These are phyloP conservation scores for Agaricus blazei DNA, from an alignment of 768 basidiomycete genomes.

Conservation along the genomic window DNA sequence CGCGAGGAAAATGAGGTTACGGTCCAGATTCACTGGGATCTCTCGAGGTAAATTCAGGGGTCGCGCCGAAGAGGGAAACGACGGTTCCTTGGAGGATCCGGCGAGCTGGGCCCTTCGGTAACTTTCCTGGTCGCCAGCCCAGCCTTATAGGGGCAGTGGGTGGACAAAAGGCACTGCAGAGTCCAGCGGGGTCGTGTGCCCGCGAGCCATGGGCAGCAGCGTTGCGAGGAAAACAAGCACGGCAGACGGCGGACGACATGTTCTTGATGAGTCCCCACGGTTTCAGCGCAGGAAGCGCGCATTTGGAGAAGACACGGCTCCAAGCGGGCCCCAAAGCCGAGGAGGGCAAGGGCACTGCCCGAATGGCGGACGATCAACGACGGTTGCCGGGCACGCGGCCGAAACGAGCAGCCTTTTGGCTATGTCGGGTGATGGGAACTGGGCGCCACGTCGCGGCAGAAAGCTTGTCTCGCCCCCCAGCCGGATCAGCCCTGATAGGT, in stretches of 20 bases:
- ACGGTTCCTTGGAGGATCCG: background rate
- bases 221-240: background rate
- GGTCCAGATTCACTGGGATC: constrained; percentile 6
- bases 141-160: background rate
- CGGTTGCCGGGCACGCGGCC: background rate
- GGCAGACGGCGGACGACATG: background rate
- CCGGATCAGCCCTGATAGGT: constrained; percentile 2
- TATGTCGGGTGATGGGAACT: constrained; percentile 3
- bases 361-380: background rate
- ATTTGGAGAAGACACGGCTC: constrained; percentile 7
- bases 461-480: constrained; percentile 4
- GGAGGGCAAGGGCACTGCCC: background rate
- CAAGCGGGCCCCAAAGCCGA: background rate
- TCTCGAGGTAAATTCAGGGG: constrained; percentile 10
- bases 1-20: background rate
- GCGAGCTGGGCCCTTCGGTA: background rate
- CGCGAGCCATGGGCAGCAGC: background rate
- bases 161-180: no score
- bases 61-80: background rate
- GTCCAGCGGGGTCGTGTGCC: no score
- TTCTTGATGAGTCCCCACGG: constrained; percentile 24
- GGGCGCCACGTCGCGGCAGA: constrained; percentile 9
- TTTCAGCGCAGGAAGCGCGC: constrained; percentile 25
- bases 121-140: background rate
- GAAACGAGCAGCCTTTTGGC: background rate